Conservation (phyloP, 106 monocot species). For the Acanthochlamys bracteata region DNA sequence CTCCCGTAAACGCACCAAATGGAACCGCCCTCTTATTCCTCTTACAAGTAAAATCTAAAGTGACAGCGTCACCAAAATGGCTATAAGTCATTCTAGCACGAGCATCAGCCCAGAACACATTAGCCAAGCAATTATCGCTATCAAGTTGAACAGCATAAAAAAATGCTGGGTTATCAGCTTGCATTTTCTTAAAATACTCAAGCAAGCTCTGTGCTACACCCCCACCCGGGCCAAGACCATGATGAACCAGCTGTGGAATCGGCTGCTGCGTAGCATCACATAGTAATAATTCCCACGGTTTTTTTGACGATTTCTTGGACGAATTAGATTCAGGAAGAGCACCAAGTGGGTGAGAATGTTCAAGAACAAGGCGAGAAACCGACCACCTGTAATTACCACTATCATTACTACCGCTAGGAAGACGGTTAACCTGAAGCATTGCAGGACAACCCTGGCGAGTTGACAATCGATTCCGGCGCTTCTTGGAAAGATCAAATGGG, state of each 20-base stretch:
- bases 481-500: constrained; percentile 62
- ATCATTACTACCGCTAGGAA: no score
- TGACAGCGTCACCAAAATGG: constrained; percentile 71
- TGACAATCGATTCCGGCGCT: constrained; percentile 62
- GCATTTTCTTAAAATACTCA: constrained; percentile 94
- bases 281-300: constrained; percentile 66
- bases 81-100: constrained; percentile 70
- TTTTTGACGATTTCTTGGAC: constrained; percentile 46
- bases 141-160: constrained; percentile 85
- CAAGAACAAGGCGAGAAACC: constrained; percentile 44
- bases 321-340: constrained; percentile 17
- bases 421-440: constrained; percentile 84
- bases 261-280: constrained; percentile 3
- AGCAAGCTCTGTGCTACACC: constrained; percentile 77
- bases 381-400: constrained; percentile 62
- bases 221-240: constrained; percentile 64
- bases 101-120: constrained; percentile 95
- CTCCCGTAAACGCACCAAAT: constrained; percentile 70
- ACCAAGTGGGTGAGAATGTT: constrained; percentile 64
- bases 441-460: constrained; percentile 88
- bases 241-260: constrained; percentile 14
- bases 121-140: constrained; percentile 58
- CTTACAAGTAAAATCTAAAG: constrained; percentile 70
- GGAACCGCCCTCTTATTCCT: constrained; percentile 68
- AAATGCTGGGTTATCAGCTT: constrained; percentile 85